Evolutionary conservation across 768 basidiomycete genomes (phyloP).

Genomic region (Lentinula aciculospora): DNA sequence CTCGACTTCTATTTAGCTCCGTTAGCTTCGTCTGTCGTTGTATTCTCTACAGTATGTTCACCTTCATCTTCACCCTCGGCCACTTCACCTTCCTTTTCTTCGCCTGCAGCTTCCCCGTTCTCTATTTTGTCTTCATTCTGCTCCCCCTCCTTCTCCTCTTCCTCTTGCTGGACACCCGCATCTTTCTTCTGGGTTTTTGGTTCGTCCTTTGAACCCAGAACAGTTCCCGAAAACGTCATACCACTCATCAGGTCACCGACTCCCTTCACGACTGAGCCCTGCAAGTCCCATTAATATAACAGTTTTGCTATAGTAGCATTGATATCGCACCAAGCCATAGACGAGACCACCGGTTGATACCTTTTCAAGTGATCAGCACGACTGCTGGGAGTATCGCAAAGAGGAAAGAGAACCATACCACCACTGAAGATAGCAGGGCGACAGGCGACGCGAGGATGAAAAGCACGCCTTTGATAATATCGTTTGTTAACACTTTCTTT

Average conservation of each 20-base stretch:
- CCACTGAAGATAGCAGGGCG: constrained; percentile 1
- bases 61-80: not conserved
- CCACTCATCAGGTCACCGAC: constrained; percentile 4
- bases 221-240: constrained; percentile 2
- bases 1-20: not conserved
- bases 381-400: not conserved
- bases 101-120: not conserved
- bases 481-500: constrained; percentile 2
- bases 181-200: not conserved
- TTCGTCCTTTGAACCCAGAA: constrained; percentile 1
- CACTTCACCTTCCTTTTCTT: not conserved
- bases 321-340: not conserved
- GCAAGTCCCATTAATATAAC: not conserved
- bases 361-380: not conserved
- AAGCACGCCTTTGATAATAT: not conserved
- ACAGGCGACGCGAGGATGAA: constrained; percentile 2
- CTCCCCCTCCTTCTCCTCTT: not conserved
- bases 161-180: not conserved
- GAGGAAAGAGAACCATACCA: not conserved
- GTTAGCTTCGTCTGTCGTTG: not conserved
- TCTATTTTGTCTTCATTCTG: not conserved
- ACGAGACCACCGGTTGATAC: constrained; percentile 1
- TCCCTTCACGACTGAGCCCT: constrained; percentile 1
- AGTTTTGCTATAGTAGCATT: not conserved
- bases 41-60: not conserved